Conservation (phyloP, 306 rosid genomes). For the Trichosanthes truncata region DNA sequence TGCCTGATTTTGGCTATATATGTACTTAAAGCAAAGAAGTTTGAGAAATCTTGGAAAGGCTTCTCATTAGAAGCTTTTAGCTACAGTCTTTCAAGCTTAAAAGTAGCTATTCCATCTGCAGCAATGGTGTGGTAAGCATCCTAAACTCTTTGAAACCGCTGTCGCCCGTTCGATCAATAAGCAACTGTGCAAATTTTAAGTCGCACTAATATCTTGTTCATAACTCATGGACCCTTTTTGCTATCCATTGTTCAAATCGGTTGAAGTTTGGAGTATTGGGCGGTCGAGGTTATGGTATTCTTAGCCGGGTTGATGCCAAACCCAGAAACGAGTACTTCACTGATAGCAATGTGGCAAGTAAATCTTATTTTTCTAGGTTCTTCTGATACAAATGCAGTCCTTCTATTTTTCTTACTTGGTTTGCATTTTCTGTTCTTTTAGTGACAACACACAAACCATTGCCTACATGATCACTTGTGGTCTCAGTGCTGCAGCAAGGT, state of each 20-base stretch:
- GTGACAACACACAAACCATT: conserved; percentile 52
- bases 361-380: not conserved
- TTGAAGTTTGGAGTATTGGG: conserved; percentile 81
- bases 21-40: conserved; percentile 30
- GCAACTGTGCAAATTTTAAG: not conserved
- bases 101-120: conserved; percentile 62
- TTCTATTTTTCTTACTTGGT: not conserved
- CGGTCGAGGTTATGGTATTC: conserved; percentile 67
- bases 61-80: conserved; percentile 43
- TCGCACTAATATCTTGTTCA: too few relatives aligned
- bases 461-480: conserved; percentile 63
- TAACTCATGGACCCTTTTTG: not conserved
- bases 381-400: not conserved
- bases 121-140: conserved; percentile 68
- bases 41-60: conserved; percentile 57
- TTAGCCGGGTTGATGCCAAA: conserved; percentile 64
- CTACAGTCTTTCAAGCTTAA: conserved; percentile 36
- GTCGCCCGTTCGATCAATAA: not conserved
- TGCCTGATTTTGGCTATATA: conserved; percentile 23
- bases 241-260: not conserved
- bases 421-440: conserved; percentile 7
- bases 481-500: conserved; percentile 82
- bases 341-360: conserved; percentile 69
- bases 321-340: conserved; percentile 48
- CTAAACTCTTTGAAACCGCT: not conserved